Evolutionary conservation across 1,139 yeast species (phyloP).

Genomic region (Scheffersomyces illinoinensis): DNA sequence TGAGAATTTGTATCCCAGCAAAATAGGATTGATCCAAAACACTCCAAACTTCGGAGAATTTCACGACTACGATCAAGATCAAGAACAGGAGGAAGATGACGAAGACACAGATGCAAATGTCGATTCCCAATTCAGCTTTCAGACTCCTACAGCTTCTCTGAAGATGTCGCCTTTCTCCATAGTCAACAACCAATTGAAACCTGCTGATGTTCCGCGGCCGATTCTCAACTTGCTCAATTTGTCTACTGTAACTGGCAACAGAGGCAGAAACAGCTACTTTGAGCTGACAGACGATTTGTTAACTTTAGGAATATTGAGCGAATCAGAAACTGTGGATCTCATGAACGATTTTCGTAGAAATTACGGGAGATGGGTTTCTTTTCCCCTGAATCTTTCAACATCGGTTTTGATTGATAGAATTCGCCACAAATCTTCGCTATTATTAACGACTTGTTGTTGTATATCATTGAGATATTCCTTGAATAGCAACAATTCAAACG

Average conservation of each 20-base stretch:
- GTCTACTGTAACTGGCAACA: slow-evolving; percentile 7
- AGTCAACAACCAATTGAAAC: slow-evolving; percentile 34
- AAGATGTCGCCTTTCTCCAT: slow-evolving; percentile 53
- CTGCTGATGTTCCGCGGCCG: slow-evolving; percentile 40
- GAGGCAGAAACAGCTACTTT: neutral
- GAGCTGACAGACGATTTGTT: slow-evolving; percentile 41
- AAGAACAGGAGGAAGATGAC: slow-evolving; percentile 9
- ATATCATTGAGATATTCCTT: slow-evolving; percentile 55
- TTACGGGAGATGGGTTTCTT: slow-evolving; percentile 78
- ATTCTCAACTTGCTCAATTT: slow-evolving; percentile 42
- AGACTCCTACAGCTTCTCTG: slow-evolving; percentile 41
- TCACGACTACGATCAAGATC: slow-evolving; percentile 2
- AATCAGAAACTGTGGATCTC: slow-evolving; percentile 49
- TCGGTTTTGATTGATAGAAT: slow-evolving; percentile 53
- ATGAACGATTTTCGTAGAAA: slow-evolving; percentile 62
- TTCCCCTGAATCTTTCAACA: slow-evolving; percentile 57
- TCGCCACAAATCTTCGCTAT: slow-evolving; percentile 55
- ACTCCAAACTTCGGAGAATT: slow-evolving; percentile 1
- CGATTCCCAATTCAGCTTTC: slow-evolving; percentile 27
- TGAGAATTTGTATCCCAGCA: neutral
- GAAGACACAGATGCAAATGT: slow-evolving; percentile 8
- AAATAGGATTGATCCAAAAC: slow-evolving; percentile 2
- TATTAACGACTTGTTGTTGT: slow-evolving; percentile 66
- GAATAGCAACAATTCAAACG: slow-evolving; percentile 24
- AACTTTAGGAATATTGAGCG: slow-evolving; percentile 48